A percentile compares a stretch with the other conserved stretches of the same genome.
phyloP scores from a whole-genome alignment of 2,329 filamentous ascomycete genomes.

The Ophiognomonia clavigignenti-juglandacearum region DNA sequence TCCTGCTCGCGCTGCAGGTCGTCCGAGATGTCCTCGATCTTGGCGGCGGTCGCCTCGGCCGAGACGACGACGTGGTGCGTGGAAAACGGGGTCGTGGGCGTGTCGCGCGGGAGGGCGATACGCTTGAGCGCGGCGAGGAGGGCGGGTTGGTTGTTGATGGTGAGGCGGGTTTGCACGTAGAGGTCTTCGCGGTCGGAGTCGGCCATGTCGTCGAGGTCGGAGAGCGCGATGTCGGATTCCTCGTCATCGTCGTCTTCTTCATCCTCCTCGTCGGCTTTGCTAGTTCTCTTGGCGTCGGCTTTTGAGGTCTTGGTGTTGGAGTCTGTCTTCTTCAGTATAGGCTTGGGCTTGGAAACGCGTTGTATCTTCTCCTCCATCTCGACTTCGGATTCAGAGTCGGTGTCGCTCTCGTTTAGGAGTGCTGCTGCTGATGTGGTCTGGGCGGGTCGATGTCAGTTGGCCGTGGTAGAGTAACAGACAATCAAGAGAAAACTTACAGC shows the following conservation, averaged over 20 bases:
- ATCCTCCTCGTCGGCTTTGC: slow-evolving; percentile 40
- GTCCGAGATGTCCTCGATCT: slow-evolving; percentile 80
- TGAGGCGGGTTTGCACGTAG: slow-evolving; percentile 84
- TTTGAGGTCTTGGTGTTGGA: slow-evolving; percentile 20
- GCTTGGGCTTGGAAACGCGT: slow-evolving; percentile 34
- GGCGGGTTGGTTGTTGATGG: slow-evolving; percentile 93
- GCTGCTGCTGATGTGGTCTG: slow-evolving; percentile 47
- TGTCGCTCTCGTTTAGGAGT: slow-evolving; percentile 54
- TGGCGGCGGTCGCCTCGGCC: slow-evolving; percentile 54
- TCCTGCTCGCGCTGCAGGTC: slow-evolving; percentile 88
- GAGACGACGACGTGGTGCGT: slow-evolving; percentile 76
- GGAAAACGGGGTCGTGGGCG: slow-evolving; percentile 69
- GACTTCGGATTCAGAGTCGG: slow-evolving; percentile 62
- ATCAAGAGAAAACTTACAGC: background rate
- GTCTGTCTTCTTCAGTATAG: slow-evolving; percentile 41
- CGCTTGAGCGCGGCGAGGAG: slow-evolving; percentile 76
- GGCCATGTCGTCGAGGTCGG: slow-evolving; percentile 72
- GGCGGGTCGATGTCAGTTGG: slow-evolving; percentile 10
- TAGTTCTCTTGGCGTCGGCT: slow-evolving; percentile 25
- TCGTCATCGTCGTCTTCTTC: slow-evolving; percentile 74
- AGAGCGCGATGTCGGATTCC: slow-evolving; percentile 69
- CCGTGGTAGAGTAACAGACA: background rate
- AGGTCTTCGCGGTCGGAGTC: slow-evolving; percentile 75
- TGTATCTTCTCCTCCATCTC: slow-evolving; percentile 70
- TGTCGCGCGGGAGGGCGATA: slow-evolving; percentile 63